These are phyloP conservation scores for Fusarium aywerte DNA, from an alignment of 2,329 filamentous ascomycete genomes.

Conservation along the genomic window DNA sequence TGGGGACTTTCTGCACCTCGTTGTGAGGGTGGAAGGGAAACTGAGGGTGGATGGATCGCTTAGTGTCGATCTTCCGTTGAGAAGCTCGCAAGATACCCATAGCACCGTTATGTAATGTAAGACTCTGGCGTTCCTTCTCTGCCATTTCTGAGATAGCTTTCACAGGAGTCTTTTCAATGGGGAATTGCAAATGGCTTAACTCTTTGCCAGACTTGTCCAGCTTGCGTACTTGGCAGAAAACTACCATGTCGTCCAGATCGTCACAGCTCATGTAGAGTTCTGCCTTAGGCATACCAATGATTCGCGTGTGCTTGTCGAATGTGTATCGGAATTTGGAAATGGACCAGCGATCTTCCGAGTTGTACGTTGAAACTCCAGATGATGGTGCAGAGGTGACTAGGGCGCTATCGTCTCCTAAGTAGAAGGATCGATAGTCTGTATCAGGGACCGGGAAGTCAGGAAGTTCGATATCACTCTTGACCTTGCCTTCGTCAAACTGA, in stretches of 20 bases:
- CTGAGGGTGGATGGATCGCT: slow-evolving; percentile 8
- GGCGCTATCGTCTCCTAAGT: slow-evolving; percentile 1
- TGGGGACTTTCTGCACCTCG: slow-evolving; percentile 11
- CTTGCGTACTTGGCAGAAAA: slow-evolving; percentile 20
- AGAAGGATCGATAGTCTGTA: slow-evolving; percentile 17
- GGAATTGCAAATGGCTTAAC: slow-evolving; percentile 19
- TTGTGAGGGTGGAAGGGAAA: slow-evolving; percentile 23
- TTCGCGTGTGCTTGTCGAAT: slow-evolving; percentile 19
- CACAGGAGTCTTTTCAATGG: slow-evolving; percentile 16
- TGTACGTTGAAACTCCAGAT: slow-evolving; percentile 1
- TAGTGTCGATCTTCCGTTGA: slow-evolving; percentile 14
- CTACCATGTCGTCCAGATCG: slow-evolving; percentile 19
- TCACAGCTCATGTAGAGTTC: slow-evolving; percentile 36
- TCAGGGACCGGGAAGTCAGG: slow-evolving; percentile 26
- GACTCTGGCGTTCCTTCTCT: slow-evolving; percentile 15
- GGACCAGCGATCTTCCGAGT: slow-evolving; percentile 32
- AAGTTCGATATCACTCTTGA: slow-evolving; percentile 29
- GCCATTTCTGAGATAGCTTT: slow-evolving; percentile 4
- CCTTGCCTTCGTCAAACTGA: slow-evolving; percentile 36
- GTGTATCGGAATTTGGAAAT: slow-evolving; percentile 31
- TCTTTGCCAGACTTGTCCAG: slow-evolving; percentile 16
- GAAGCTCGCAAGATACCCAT: slow-evolving; percentile 16
- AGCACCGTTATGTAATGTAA: slow-evolving; percentile 16
- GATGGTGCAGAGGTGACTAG: neutral
- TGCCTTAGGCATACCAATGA: slow-evolving; percentile 27